A percentile compares a stretch with the other conserved stretches of the same genome.
These are phyloP conservation scores for Jacaranda mimosifolia DNA, from an alignment of 257 asterid species.

Conservation along the genomic window DNA sequence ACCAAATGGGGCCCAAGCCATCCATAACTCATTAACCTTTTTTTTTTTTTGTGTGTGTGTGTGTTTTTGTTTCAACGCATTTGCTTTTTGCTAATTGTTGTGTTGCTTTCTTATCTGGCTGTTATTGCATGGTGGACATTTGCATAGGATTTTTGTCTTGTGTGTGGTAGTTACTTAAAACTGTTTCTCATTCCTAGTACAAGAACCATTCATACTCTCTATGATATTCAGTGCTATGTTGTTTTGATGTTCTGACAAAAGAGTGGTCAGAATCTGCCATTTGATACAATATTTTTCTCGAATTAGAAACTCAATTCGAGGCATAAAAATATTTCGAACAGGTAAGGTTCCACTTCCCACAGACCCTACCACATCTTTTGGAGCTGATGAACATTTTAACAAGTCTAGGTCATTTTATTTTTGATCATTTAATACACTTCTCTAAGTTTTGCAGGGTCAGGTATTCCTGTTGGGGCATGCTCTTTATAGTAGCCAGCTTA, in stretches of 20 bases:
- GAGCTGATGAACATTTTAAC: conserved; percentile 6
- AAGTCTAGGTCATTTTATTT: background rate
- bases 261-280: background rate
- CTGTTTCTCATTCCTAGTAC: background rate
- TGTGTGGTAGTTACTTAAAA: background rate
- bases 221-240: no score
- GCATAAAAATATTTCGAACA: conserved; percentile 20
- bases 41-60: no score
- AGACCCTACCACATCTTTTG: background rate
- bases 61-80: no score
- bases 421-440: conserved; percentile 42
- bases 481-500: conserved; percentile 48
- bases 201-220: background rate
- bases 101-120: background rate
- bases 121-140: background rate
- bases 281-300: conserved; percentile 18
- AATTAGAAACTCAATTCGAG: conserved; percentile 27
- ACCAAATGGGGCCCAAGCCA: no score
- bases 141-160: background rate
- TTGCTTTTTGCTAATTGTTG: no score
- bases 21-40: background rate
- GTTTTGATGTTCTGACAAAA: no score
- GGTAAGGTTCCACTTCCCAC: conserved; percentile 39
- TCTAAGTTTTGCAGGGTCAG: conserved; percentile 58
- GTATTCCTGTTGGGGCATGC: conserved; percentile 55